Base-by-base conservation (phyloP, 192 early-diverging fungal species). In the Anaeromyces robustus region DNA sequence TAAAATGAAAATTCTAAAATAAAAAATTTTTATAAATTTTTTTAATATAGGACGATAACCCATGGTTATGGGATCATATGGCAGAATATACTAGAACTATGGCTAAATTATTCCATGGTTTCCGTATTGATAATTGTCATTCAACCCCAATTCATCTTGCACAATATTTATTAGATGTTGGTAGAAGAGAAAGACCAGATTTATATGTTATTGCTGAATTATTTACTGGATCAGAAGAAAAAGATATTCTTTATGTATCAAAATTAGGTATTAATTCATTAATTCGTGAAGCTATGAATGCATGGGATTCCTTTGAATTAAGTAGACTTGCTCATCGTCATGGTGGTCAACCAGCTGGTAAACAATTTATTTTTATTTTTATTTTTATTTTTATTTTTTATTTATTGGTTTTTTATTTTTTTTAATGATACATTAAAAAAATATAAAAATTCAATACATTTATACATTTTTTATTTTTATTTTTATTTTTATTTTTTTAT, bases 121-220 rank as follows among this genome's bases (percentile, higher is more conserved):
- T 99, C 86, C 93, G 98, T 30, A 98, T 99, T 79, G 98, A 99
- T 87, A 99, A 99, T 84, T 99, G 98, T 83, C 98, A 99, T 83
- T 97, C 95, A 29, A 99, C 98, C 2, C 98, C 98, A 1, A 89
- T 98, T 29, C 94, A 97, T 83, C 90, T 99, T 4, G 98, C 96
- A 0, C 87, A 96, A 78, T 95, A 98, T 80, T 86, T 99, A 12
- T 86, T 99, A 59, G 96, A 98, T 83, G 89, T 90, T 77, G 98
- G 95, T 5, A 91, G 98, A 32, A 82, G 83, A 29, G 89, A 94
- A 28, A 91, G 93, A 18, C 97, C 96, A 22, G 91, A 99, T 79
- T 87, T 99, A 29, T 99, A 98, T 84, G 96, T 99, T 29, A 91
- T 97, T 81, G 98, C 98, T 0, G 98, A 99, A 86, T 89, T 99